These are phyloP conservation scores for Arthrobotrys pseudoclavata DNA, from an alignment of 2,329 filamentous ascomycete species.

Conservation along the genomic window DNA sequence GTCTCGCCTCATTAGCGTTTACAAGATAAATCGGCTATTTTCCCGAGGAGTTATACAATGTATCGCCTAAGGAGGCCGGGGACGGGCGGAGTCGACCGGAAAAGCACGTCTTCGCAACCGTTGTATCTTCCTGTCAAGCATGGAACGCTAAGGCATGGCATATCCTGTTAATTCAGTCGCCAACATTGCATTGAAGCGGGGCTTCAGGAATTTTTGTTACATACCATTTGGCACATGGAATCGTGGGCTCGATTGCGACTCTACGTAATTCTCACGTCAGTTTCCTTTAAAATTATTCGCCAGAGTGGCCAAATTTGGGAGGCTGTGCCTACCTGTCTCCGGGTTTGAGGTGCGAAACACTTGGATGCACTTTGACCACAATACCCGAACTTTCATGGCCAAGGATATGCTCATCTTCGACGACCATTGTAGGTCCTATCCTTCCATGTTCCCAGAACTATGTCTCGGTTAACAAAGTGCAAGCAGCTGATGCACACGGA, in stretches of 20 bases:
- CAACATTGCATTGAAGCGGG: not conserved
- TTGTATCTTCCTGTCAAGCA: slow-evolving; percentile 92
- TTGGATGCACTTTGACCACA: slow-evolving; percentile 74
- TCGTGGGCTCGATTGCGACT: slow-evolving; percentile 92
- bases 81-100: slow-evolving; percentile 91
- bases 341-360: slow-evolving; percentile 80
- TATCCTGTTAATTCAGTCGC: slow-evolving; percentile 4
- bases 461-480: slow-evolving; percentile 66
- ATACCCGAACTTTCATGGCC: slow-evolving; percentile 87
- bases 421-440: slow-evolving; percentile 92
- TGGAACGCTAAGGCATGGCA: slow-evolving; percentile 39
- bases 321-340: slow-evolving; percentile 73
- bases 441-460: slow-evolving; percentile 97
- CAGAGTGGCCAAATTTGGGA: not conserved
- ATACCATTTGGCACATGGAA: slow-evolving; percentile 85
- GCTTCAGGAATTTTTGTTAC: not conserved
- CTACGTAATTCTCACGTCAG: slow-evolving; percentile 67
- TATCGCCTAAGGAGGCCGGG: slow-evolving; percentile 76
- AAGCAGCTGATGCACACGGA: not conserved
- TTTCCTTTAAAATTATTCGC: not conserved
- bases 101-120: slow-evolving; percentile 86
- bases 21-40: slow-evolving; percentile 1
- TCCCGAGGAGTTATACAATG: slow-evolving; percentile 31
- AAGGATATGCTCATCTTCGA: slow-evolving; percentile 87
- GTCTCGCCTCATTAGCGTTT: slow-evolving; percentile 3